Evolutionary conservation across 1,284 basidiomycete genomes (phyloP).

Genomic region (Phellinidium pouzarii): DNA sequence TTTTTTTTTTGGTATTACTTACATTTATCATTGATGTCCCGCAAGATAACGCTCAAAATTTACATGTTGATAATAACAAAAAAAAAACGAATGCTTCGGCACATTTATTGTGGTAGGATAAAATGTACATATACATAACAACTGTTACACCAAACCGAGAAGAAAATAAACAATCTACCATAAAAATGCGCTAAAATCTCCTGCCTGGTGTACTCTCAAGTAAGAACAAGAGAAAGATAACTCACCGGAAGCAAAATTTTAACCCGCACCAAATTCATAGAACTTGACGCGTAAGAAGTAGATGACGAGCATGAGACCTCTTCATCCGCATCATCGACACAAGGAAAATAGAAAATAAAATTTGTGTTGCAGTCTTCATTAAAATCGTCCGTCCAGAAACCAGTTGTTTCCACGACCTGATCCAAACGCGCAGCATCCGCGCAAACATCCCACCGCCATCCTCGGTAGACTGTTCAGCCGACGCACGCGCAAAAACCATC

Average conservation of each 20-base stretch:
- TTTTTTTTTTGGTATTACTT: no score
- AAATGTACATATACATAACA: no score
- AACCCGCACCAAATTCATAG: background rate
- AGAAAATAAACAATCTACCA: no score
- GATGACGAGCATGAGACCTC: conserved; percentile 8
- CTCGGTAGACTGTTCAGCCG: background rate
- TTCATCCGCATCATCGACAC: conserved; percentile 21
- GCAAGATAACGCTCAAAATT: no score
- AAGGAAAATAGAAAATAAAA: conserved; percentile 21
- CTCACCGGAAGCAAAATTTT: background rate
- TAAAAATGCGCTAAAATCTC: no score
- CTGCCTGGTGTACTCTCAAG: no score
- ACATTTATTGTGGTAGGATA: no score
- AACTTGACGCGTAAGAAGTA: background rate
- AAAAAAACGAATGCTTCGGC: no score
- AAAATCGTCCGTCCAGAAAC: conserved; percentile 21
- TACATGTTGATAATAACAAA: no score
- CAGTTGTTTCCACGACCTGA: conserved; percentile 20
- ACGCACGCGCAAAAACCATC: conserved; percentile 18
- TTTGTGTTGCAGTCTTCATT: conserved; percentile 19
- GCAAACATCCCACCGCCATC: background rate
- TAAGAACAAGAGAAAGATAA: background rate
- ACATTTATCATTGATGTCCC: no score
- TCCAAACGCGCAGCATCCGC: conserved; percentile 11
- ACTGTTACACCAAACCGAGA: no score